Evolutionary conservation across 768 basidiomycete genomes (phyloP).

Genomic region (Russula dissimulans): DNA sequence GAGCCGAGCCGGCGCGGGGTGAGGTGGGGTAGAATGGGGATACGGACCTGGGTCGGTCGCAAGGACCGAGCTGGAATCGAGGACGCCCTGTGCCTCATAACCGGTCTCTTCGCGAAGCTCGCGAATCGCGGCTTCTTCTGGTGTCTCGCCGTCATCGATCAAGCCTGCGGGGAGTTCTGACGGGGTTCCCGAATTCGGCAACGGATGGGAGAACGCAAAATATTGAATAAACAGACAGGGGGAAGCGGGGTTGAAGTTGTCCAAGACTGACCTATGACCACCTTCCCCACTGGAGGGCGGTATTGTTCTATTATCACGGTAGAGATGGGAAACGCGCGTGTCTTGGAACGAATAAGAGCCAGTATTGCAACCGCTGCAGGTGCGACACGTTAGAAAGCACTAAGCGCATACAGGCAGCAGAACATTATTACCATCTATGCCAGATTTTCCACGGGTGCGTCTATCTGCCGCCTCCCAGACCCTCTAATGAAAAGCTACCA

Average conservation of each 20-base stretch:
- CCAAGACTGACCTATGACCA: conserved; percentile 49
- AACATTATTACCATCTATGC: conserved; percentile 59
- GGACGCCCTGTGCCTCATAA: conserved; percentile 54
- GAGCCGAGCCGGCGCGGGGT: background rate
- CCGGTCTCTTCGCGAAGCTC: conserved; percentile 95
- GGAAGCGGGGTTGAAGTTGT: background rate
- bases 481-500: conserved; percentile 36
- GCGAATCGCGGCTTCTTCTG: conserved; percentile 72
- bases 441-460: conserved; percentile 64
- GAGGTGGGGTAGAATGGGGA: background rate
- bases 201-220: background rate
- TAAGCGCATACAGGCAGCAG: background rate
- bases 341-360: conserved; percentile 68
- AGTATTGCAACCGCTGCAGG: conserved; percentile 73
- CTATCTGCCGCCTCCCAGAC: conserved; percentile 88
- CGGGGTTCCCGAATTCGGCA: background rate
- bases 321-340: conserved; percentile 58
- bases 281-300: conserved; percentile 74
- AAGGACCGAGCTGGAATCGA: conserved; percentile 52
- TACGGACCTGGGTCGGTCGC: conserved; percentile 62
- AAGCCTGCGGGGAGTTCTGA: conserved; percentile 64
- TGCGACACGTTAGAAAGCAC: background rate
- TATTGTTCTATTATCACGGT: conserved; percentile 89
- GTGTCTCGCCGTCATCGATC: conserved; percentile 76
- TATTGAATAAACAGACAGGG: background rate